These are phyloP conservation scores for Handroanthus guayacan DNA, from an alignment of 257 asterid species.

Conservation along the genomic window DNA sequence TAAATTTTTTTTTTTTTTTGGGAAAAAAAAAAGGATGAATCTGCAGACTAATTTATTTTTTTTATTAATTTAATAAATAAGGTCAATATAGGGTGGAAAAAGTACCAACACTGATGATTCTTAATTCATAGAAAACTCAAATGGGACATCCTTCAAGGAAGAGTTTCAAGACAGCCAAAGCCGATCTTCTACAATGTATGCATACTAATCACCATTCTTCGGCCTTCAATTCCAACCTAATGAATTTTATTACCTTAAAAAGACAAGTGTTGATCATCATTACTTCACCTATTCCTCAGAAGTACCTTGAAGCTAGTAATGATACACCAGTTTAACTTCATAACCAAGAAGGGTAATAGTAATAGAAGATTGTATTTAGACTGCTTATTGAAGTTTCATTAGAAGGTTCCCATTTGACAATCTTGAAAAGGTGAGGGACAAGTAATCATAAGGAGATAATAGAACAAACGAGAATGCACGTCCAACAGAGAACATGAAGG, in stretches of 20 bases:
- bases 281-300: not conserved
- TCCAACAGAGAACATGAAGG: conserved; percentile 11
- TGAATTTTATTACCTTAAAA: not conserved
- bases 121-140: not conserved
- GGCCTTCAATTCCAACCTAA: not conserved
- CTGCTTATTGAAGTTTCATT: not conserved
- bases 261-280: not conserved
- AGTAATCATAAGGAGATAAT: not conserved
- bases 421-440: not conserved
- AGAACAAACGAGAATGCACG: not conserved
- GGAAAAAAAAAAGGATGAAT: not conserved
- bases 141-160: not conserved
- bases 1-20: not conserved
- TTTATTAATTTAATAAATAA: not conserved
- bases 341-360: not conserved
- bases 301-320: not conserved
- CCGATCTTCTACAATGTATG: not conserved
- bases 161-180: not conserved
- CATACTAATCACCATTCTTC: not conserved
- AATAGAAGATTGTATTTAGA: not conserved
- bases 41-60: not conserved
- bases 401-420: not conserved
- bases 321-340: conserved; percentile 4
- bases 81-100: not conserved
- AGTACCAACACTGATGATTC: not conserved